Evolutionary conservation across 176 grass and related monocot species (phyloP).

Genomic region (Rhynchospora pubera): DNA sequence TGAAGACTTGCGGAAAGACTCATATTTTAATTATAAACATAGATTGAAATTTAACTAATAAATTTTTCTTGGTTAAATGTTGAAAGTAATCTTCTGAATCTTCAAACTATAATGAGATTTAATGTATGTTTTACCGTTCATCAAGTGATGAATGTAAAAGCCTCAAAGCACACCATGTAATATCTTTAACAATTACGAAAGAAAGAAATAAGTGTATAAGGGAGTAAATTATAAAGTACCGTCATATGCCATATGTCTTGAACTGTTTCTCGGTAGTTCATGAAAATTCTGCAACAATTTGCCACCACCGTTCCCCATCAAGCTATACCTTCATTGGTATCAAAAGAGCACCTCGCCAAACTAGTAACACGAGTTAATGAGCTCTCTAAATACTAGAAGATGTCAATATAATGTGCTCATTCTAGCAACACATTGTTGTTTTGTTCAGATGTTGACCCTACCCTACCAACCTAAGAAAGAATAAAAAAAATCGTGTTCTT

Average conservation of each 20-base stretch:
- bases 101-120: too few species aligned
- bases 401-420: constrained; percentile 21
- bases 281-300: neutral
- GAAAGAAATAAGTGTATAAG: neutral
- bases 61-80: too few species aligned
- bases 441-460: neutral
- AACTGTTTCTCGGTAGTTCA: neutral
- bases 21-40: too few species aligned
- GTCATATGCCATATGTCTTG: neutral
- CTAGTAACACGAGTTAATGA: neutral
- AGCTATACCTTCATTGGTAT: neutral
- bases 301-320: neutral
- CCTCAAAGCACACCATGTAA: neutral
- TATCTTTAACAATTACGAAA: neutral
- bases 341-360: neutral
- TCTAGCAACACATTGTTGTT: neutral
- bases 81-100: too few species aligned
- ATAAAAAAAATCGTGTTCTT: neutral
- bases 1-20: too few species aligned
- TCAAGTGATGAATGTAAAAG: neutral
- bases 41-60: too few species aligned
- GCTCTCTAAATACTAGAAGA: neutral
- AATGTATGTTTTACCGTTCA: too few species aligned
- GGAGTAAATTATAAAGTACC: neutral
- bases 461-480: too few species aligned